Evolutionary conservation across 805 yeast species (phyloP).

Genomic region (Nadsonia fulvescens): DNA sequence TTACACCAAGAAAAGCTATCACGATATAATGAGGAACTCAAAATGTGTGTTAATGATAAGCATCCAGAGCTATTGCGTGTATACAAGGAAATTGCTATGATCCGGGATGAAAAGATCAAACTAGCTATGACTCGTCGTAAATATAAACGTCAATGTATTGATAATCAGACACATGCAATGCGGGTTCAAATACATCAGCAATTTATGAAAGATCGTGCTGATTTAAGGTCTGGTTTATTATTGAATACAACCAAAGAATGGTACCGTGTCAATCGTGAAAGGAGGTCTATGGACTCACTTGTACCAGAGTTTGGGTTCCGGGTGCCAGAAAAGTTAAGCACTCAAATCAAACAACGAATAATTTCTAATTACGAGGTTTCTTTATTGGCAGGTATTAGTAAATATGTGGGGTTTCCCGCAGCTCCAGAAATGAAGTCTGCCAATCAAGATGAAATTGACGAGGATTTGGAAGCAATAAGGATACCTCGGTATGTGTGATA

Average conservation of each 20-base stretch:
- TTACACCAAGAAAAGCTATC: slow-evolving; percentile 69
- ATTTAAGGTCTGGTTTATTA: slow-evolving; percentile 45
- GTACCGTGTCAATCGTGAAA: slow-evolving; percentile 82
- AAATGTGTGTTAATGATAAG: slow-evolving; percentile 71
- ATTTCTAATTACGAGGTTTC: slow-evolving; percentile 53
- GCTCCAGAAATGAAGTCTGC: slow-evolving; percentile 56
- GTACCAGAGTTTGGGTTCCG: slow-evolving; percentile 27
- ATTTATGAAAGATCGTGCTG: slow-evolving; percentile 48
- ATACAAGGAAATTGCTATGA: slow-evolving; percentile 50
- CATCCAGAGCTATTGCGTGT: slow-evolving; percentile 78
- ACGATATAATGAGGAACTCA: slow-evolving; percentile 63
- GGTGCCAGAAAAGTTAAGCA: slow-evolving; percentile 25
- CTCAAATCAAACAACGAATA: slow-evolving; percentile 48
- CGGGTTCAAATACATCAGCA: slow-evolving; percentile 75
- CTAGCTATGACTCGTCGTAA: slow-evolving; percentile 31
- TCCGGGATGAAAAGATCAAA: slow-evolving; percentile 51
- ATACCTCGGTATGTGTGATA: too few species aligned
- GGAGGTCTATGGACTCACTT: slow-evolving; percentile 59
- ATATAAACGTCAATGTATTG: slow-evolving; percentile 61
- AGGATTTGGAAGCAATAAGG: slow-evolving; percentile 57
- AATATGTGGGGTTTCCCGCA: slow-evolving; percentile 62
- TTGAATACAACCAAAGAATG: slow-evolving; percentile 64
- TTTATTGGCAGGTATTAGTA: slow-evolving; percentile 44
- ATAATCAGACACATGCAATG: slow-evolving; percentile 61
- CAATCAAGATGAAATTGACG: slow-evolving; percentile 50